These are phyloP conservation scores for Blastobotrys apis DNA, from an alignment of 1,139 yeast species.

Conservation along the genomic window DNA sequence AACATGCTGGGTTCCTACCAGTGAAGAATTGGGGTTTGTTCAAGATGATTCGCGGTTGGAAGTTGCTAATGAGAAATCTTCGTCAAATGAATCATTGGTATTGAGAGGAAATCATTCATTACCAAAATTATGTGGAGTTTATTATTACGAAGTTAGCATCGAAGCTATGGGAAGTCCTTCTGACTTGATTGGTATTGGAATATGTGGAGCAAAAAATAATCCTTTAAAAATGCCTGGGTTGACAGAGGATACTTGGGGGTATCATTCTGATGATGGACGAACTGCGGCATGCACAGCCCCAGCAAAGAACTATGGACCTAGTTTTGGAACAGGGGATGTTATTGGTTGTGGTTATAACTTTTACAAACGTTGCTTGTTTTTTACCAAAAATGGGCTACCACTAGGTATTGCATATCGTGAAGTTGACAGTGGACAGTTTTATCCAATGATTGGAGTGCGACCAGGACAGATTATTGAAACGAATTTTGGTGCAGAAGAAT, in stretches of 20 bases:
- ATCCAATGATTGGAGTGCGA: constrained; percentile 48
- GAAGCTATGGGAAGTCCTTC: constrained; percentile 24
- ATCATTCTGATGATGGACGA: constrained; percentile 55
- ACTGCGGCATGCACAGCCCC: constrained; percentile 43
- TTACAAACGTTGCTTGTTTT: constrained; percentile 58
- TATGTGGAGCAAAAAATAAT: constrained; percentile 31
- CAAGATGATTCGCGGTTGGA: constrained; percentile 18
- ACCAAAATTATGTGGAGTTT: constrained; percentile 47
- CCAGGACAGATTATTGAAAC: constrained; percentile 51
- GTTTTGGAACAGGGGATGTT: constrained; percentile 54
- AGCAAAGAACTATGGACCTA: constrained; percentile 43
- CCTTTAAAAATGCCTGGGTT: constrained; percentile 42
- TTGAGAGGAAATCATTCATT: constrained; percentile 44
- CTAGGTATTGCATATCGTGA: constrained; percentile 51
- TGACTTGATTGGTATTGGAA: constrained; percentile 33
- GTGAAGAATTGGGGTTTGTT: background rate
- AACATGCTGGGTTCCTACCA: background rate
- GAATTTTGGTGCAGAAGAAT: constrained; percentile 67
- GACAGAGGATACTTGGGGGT: constrained; percentile 51
- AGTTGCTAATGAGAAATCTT: constrained; percentile 15
- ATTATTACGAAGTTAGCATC: constrained; percentile 53
- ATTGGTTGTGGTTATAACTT: constrained; percentile 86
- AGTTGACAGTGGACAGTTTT: constrained; percentile 35
- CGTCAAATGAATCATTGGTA: constrained; percentile 18
- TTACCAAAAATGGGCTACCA: constrained; percentile 75